Percentiles rank a stretch among this genome's conserved stretches.
Conservation (phyloP, 2,329 filamentous ascomycete genomes). For the Aspergillus pseudotamarii region DNA sequence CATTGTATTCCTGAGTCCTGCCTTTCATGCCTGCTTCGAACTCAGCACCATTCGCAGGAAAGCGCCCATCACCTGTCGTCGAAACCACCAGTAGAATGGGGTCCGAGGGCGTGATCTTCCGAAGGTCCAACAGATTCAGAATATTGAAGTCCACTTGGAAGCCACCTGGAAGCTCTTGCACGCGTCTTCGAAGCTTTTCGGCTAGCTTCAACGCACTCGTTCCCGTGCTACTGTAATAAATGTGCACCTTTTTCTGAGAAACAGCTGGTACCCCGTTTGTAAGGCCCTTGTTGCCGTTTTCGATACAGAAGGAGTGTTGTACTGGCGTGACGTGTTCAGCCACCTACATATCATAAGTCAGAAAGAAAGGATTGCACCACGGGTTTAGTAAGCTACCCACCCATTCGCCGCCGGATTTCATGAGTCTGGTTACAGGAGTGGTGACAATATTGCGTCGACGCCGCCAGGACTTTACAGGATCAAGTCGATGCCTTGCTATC, state of each 20-base stretch:
- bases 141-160: background rate
- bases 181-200: background rate
- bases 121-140: background rate
- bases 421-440: background rate
- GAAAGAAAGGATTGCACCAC: too few species aligned
- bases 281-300: background rate
- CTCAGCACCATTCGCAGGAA: background rate
- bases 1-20: too few species aligned
- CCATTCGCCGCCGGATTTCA: background rate
- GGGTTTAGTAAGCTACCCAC: background rate
- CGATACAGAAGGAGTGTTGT: background rate
- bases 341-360: background rate
- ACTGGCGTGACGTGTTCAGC: background rate
- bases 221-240: slow-evolving; percentile 6
- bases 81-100: background rate
- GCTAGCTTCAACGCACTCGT: background rate
- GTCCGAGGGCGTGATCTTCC: background rate
- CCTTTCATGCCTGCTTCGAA: background rate
- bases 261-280: background rate
- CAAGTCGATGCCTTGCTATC: slow-evolving; percentile 4
- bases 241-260: background rate
- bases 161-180: background rate
- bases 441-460: background rate
- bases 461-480: slow-evolving; percentile 5
- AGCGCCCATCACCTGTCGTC: background rate